phyloP scores from a whole-genome alignment of 2,329 filamentous ascomycete genomes.

The Colletotrichum sidae region DNA sequence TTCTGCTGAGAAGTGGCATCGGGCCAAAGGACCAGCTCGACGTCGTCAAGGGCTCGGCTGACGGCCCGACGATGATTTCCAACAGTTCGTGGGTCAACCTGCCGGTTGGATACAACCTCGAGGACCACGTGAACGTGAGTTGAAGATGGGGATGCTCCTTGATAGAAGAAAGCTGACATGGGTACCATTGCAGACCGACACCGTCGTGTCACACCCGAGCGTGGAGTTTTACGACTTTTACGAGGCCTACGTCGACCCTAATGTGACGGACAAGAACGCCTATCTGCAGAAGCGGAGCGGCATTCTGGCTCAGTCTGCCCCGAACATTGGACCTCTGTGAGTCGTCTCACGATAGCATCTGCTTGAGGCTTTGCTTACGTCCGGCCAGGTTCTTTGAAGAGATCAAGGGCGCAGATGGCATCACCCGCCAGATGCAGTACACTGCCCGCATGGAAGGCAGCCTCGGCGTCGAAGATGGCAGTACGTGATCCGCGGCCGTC shows the following conservation, averaged over 20 bases:
- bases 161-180: neutral
- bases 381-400: constrained; percentile 64
- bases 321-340: constrained; percentile 72
- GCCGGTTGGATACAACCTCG: constrained; percentile 69
- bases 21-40: constrained; percentile 71
- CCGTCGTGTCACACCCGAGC: constrained; percentile 55
- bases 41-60: constrained; percentile 61
- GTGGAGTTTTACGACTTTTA: constrained; percentile 74
- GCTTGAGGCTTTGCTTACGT: neutral
- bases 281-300: constrained; percentile 65
- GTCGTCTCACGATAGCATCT: constrained; percentile 14
- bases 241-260: constrained; percentile 65
- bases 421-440: constrained; percentile 73
- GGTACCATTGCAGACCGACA: constrained; percentile 53
- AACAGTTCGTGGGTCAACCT: constrained; percentile 66
- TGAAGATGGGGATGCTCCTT: neutral
- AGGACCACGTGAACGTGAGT: constrained; percentile 64
- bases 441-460: constrained; percentile 73
- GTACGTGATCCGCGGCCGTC: constrained; percentile 40
- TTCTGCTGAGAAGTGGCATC: constrained; percentile 76
- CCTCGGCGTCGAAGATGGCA: constrained; percentile 49
- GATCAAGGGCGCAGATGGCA: constrained; percentile 67
- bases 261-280: constrained; percentile 51
- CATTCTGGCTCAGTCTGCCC: constrained; percentile 72
- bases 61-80: constrained; percentile 63